phyloP scores from a whole-genome alignment of 1,284 basidiomycete species.

The Leccinum colubrinum region DNA sequence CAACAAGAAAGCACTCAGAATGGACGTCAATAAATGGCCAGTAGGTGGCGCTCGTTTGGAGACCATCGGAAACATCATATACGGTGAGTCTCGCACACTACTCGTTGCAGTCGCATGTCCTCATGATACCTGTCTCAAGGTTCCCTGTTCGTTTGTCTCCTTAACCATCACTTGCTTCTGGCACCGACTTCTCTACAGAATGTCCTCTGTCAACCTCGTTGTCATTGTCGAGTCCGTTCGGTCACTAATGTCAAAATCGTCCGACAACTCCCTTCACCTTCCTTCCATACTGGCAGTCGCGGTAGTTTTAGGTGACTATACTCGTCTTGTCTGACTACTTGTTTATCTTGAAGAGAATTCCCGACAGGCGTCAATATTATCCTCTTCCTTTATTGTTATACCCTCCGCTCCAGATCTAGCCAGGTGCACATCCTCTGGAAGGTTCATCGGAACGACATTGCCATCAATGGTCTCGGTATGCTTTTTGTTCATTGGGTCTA shows the following conservation, averaged over 20 bases:
- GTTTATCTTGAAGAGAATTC: not conserved
- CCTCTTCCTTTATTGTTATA: constrained; percentile 86
- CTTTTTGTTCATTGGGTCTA: constrained; percentile 2
- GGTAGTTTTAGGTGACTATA: constrained; percentile 67
- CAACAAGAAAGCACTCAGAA: constrained; percentile 68
- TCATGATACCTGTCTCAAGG: constrained; percentile 42
- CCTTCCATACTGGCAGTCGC: constrained; percentile 82
- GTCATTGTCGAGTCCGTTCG: constrained; percentile 84
- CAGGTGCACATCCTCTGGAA: constrained; percentile 95
- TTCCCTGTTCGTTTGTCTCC: constrained; percentile 52
- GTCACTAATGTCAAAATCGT: constrained; percentile 59
- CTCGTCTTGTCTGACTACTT: not conserved
- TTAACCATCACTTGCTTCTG: not conserved
- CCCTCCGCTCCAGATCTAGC: constrained; percentile 76
- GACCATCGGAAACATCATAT: constrained; percentile 90
- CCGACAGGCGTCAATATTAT: constrained; percentile 74
- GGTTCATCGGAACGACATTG: constrained; percentile 91
- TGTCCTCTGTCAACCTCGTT: constrained; percentile 84
- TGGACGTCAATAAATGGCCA: constrained; percentile 88
- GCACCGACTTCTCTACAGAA: constrained; percentile 44
- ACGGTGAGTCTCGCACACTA: constrained; percentile 50
- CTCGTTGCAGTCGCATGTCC: not conserved
- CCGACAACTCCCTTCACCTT: constrained; percentile 73
- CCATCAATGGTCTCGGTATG: constrained; percentile 76
- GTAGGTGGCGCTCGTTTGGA: constrained; percentile 87